Conservation (phyloP, 1,284 basidiomycete genomes). For the Trametes pubescens region DNA sequence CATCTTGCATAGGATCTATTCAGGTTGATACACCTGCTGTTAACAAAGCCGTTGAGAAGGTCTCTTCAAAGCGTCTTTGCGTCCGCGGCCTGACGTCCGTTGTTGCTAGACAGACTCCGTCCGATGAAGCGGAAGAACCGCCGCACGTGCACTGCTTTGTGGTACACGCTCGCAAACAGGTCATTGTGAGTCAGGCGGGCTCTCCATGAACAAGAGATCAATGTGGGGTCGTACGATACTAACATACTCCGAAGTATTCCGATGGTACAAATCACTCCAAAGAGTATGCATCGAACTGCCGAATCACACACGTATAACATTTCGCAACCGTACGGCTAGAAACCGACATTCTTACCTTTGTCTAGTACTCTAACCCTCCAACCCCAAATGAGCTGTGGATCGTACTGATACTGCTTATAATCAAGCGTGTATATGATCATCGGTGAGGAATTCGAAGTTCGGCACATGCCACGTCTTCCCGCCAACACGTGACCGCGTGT, state of each 20-base stretch:
- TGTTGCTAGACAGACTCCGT: not conserved
- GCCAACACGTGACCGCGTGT: constrained; percentile 23
- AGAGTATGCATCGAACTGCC: too few relatives aligned
- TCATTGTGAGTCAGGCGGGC: not conserved
- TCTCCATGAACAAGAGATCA: not conserved
- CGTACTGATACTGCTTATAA: not conserved
- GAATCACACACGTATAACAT: too few relatives aligned
- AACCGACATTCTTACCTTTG: too few relatives aligned
- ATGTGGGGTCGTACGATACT: not conserved
- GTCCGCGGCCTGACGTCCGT: too few relatives aligned
- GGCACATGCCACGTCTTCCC: constrained; percentile 11
- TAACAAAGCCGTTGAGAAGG: too few relatives aligned
- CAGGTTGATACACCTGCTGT: too few relatives aligned
- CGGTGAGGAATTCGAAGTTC: not conserved
- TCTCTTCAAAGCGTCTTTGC: too few relatives aligned
- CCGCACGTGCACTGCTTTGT: constrained; percentile 8
- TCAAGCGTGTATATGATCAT: not conserved
- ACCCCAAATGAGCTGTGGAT: too few relatives aligned
- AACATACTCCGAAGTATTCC: not conserved
- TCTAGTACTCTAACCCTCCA: too few relatives aligned
- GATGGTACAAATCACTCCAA: not conserved
- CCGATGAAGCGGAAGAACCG: not conserved
- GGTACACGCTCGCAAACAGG: not conserved
- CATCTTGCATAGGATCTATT: too few relatives aligned
- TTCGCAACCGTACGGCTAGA: too few relatives aligned